These are phyloP conservation scores for Amphicarpaea edgeworthii DNA, from an alignment of 306 rosid species.

Conservation along the genomic window DNA sequence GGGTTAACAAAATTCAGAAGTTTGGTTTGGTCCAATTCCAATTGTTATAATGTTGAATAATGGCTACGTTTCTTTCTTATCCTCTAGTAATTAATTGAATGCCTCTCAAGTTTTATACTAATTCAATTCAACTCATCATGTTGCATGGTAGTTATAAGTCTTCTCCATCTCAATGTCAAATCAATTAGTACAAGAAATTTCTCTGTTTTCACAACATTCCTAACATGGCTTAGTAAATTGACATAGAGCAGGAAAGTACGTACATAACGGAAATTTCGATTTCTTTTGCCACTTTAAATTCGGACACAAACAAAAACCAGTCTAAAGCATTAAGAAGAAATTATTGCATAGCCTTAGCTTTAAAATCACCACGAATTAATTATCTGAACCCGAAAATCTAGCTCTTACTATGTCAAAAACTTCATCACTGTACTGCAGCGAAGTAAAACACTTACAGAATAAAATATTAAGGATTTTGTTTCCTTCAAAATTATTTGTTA, in stretches of 20 bases:
- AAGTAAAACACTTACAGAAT: neutral
- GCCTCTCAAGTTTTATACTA: neutral
- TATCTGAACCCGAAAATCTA: neutral
- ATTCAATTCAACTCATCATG: conserved; percentile 3
- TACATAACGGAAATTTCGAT: no score
- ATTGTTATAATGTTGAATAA: neutral
- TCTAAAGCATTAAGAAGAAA: neutral
- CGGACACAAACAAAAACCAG: neutral
- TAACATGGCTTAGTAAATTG: neutral
- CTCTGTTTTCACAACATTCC: neutral
- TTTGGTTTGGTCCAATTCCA: conserved; percentile 11
- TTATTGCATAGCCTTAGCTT: neutral
- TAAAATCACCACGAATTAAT: neutral
- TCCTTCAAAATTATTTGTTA: neutral
- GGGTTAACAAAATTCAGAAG: neutral
- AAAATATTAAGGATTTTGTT: no score
- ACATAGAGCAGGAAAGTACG: no score
- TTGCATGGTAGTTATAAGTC: neutral
- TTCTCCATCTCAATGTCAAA: neutral
- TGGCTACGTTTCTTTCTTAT: neutral
- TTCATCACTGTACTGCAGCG: neutral
- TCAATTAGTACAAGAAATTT: neutral
- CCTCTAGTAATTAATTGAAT: neutral
- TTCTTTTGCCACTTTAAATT: neutral
- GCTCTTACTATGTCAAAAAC: neutral